Evolutionary conservation across 495 filamentous ascomycete species (phyloP).

Genomic region (Parachaetomium inaequale): DNA sequence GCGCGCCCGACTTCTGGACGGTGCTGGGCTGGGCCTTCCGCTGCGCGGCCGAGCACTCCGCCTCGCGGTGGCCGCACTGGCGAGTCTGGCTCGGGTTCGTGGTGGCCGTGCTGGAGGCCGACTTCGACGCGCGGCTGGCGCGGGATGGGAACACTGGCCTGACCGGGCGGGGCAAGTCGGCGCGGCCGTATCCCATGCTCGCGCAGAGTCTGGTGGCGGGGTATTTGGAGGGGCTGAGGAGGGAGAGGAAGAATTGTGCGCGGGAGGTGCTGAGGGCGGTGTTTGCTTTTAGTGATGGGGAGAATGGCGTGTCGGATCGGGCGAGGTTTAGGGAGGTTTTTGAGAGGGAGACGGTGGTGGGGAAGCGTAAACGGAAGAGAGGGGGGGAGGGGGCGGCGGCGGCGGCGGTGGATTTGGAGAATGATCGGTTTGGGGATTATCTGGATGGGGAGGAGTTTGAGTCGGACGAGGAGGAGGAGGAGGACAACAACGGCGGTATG

Average conservation of each 20-base stretch:
- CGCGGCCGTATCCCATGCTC: constrained; percentile 28
- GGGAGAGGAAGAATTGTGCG: constrained; percentile 25
- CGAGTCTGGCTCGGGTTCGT: constrained; percentile 75
- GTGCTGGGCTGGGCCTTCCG: constrained; percentile 91
- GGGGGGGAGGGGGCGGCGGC: constrained; percentile 38
- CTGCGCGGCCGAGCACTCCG: constrained; percentile 67
- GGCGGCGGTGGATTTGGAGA: neutral
- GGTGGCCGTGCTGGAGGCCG: constrained; percentile 70
- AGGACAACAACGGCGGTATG: constrained; percentile 24
- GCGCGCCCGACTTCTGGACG: constrained; percentile 83
- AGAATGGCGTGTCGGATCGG: constrained; percentile 29
- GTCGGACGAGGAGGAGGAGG: constrained; percentile 23
- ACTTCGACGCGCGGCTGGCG: constrained; percentile 60
- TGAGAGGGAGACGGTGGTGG: constrained; percentile 42
- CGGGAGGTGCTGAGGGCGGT: constrained; percentile 44
- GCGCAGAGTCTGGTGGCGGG: constrained; percentile 27
- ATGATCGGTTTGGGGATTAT: constrained; percentile 18
- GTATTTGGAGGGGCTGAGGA: constrained; percentile 35
- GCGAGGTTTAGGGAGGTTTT: constrained; percentile 49
- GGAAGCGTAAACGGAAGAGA: constrained; percentile 47
- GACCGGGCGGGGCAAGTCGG: neutral
- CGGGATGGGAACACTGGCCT: constrained; percentile 20
- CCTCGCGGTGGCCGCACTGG: constrained; percentile 75
- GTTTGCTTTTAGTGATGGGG: constrained; percentile 38
- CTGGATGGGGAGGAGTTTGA: constrained; percentile 14